Evolutionary conservation across 2,329 filamentous ascomycete genomes (phyloP), one percentile per base, ranked within the genome.

Genomic region (Exserohilum rostratum): DNA sequence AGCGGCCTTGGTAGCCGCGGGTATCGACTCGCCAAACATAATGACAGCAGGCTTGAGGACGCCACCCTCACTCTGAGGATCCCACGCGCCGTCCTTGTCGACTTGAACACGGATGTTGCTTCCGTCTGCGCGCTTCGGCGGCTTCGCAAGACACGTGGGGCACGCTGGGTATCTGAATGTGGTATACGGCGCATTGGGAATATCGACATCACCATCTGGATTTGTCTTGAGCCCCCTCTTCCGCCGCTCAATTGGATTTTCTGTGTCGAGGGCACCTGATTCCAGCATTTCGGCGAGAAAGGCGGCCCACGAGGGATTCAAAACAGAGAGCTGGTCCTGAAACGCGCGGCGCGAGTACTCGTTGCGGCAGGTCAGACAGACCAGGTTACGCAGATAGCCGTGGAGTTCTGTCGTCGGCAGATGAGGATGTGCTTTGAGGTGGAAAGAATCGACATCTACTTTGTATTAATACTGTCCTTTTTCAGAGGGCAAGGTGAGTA

Each of bases 21-120:
- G 80, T 45, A 98, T 96, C 55, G 86, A 93, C 76, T 98, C 95
- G 13, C 95, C 95, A 73, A 98, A 98, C 91, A 98, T 97, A 66
- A 93, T 87, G 2, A 99, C 93, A 0, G 90, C 90, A 3, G 95
- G 95, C 71, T 98, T 98, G 50, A 99, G 75, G 33, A 98, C 86
- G 2, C 93, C 95, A 0, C 87, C 90, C 17, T 60, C 60, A 17
- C 63, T 67, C n/a, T 31, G 51, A 2, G 55, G 53, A 34, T 64
- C 62, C 90, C 89, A 96, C 0, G 92, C 93, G 0, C 93, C 93
- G 48, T 97, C 91, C 1, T 70, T 65, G 67, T 97, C 93, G 11
- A 90, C 84, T 58, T 89, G 80, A 1, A 97, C 87, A 22, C 75
- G 78, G 11, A 65, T 46, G 1, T 31, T 46, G 12, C 15, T 82